Conservation (phyloP, 2,329 filamentous ascomycete genomes). For the Fusarium albidum region DNA sequence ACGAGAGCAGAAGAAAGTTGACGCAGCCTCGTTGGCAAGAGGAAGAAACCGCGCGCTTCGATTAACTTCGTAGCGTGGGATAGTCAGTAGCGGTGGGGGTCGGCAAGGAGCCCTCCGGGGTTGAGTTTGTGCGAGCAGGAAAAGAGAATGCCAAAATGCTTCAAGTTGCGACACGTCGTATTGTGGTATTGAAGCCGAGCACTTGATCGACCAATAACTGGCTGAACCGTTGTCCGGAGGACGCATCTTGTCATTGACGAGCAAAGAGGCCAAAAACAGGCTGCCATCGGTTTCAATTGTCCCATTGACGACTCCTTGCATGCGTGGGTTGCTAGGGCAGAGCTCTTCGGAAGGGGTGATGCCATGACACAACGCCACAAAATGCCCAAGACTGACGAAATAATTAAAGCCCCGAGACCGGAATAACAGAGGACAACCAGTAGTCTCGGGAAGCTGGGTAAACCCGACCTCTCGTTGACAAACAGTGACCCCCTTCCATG, state of each 20-base stretch:
- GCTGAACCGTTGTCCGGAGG: neutral
- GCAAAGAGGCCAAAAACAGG: neutral
- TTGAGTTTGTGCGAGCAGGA: neutral
- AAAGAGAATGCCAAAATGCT: conserved; percentile 6
- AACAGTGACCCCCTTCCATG: conserved; percentile 9
- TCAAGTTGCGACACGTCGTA: neutral
- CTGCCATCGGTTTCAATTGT: neutral
- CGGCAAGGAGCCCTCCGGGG: neutral
- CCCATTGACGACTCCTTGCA: neutral
- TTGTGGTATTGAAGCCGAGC: neutral
- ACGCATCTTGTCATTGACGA: conserved; percentile 9
- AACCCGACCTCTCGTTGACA: neutral
- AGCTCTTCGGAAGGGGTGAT: neutral
- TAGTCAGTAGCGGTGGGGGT: conserved; percentile 14
- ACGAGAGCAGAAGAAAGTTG: conserved; percentile 17
- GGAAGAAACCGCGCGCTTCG: conserved; percentile 1
- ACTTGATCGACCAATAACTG: conserved; percentile 8
- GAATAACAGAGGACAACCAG: conserved; percentile 8
- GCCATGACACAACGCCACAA: conserved; percentile 1
- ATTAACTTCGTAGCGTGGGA: conserved; percentile 9
- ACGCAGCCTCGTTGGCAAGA: conserved; percentile 9
- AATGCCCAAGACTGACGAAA: neutral
- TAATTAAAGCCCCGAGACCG: conserved; percentile 23
- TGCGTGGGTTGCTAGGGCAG: neutral
- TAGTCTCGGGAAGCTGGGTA: neutral